Evolutionary conservation across 2,329 filamentous ascomycete species (phyloP).

Genomic region (Penicillium sp.): DNA sequence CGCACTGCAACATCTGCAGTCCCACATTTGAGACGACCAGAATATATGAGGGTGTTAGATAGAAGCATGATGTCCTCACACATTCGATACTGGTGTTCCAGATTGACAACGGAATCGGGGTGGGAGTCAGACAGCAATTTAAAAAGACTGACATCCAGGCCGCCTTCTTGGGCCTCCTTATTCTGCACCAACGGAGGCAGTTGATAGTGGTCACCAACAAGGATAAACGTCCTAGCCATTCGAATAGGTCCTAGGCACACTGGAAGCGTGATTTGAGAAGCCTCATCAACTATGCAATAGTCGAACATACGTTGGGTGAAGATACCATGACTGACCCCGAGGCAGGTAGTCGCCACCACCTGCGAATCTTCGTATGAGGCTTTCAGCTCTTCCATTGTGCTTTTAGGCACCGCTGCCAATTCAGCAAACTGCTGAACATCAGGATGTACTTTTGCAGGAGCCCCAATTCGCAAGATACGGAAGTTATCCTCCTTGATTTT

Average conservation of each 20-base stretch:
- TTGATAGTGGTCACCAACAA: constrained; percentile 95
- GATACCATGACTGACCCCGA: constrained; percentile 79
- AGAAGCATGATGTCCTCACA: constrained; percentile 92
- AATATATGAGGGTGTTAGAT: constrained; percentile 86
- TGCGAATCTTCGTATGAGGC: constrained; percentile 74
- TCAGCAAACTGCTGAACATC: constrained; percentile 79
- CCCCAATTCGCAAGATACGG: constrained; percentile 74
- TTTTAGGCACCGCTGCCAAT: constrained; percentile 63
- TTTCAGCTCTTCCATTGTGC: constrained; percentile 72
- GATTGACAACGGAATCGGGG: constrained; percentile 75
- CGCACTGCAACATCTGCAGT: constrained; percentile 63
- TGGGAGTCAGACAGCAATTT: constrained; percentile 84
- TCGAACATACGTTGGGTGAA: constrained; percentile 87
- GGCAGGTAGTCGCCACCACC: constrained; percentile 87
- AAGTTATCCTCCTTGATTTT: constrained; percentile 75
- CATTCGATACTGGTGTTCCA: constrained; percentile 97
- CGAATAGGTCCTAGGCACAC: constrained; percentile 90
- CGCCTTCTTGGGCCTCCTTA: constrained; percentile 73
- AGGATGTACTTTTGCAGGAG: constrained; percentile 73
- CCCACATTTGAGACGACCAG: constrained; percentile 78
- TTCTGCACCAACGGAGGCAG: constrained; percentile 90
- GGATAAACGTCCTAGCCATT: constrained; percentile 82
- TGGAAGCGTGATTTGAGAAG: constrained; percentile 90
- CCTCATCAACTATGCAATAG: constrained; percentile 97
- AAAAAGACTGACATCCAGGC: constrained; percentile 86